Percentiles rank a stretch among this genome's conserved stretches.
Evolutionary conservation across 257 asterid genomes (phyloP).

Genomic region (Scutellaria barbata): DNA sequence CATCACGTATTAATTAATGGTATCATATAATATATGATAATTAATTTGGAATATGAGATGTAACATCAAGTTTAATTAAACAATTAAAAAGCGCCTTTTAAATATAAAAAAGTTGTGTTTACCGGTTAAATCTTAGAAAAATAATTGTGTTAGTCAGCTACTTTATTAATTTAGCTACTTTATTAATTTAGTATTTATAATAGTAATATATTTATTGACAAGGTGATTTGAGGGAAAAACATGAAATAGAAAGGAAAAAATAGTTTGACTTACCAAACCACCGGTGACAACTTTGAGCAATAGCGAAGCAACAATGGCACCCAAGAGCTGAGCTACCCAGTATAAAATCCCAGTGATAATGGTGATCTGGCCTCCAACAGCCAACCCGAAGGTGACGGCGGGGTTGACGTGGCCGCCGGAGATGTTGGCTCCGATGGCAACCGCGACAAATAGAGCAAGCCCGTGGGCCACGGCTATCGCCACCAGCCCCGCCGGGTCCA

Average conservation of each 20-base stretch:
- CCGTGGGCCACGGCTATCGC: slow-evolving; percentile 80
- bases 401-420: slow-evolving; percentile 94
- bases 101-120: too few species aligned
- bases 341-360: slow-evolving; percentile 74
- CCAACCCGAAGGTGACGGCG: slow-evolving; percentile 87
- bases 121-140: too few species aligned
- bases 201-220: not conserved
- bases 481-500: slow-evolving; percentile 78
- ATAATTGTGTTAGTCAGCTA: too few species aligned
- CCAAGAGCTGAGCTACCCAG: slow-evolving; percentile 87
- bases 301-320: slow-evolving; percentile 62
- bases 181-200: too few species aligned
- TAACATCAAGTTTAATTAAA: too few species aligned
- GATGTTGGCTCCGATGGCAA: slow-evolving; percentile 83
- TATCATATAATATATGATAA: too few species aligned
- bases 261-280: slow-evolving; percentile 62
- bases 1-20: too few species aligned
- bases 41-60: too few species aligned
- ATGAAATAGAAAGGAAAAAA: not conserved
- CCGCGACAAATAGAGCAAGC: slow-evolving; percentile 79
- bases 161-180: too few species aligned
- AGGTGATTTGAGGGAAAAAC: not conserved
- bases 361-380: slow-evolving; percentile 89
- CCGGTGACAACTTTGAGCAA: slow-evolving; percentile 80
- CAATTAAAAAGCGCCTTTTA: too few species aligned